Evolutionary conservation across 345 rosid species (phyloP).

Genomic region (Salix udensis): DNA sequence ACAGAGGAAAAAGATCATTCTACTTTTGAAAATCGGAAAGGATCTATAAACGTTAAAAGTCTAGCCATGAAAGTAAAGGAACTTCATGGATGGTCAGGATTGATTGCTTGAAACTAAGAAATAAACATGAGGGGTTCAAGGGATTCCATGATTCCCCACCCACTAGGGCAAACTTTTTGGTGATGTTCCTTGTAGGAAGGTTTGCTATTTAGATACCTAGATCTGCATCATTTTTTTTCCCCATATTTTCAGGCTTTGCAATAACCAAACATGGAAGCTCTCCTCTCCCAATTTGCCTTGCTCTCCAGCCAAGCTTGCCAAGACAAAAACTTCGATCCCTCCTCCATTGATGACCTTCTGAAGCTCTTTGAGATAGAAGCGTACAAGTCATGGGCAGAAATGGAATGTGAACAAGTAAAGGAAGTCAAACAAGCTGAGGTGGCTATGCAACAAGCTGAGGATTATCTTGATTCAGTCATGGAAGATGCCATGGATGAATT

Average conservation of each 20-base stretch:
- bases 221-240: not conserved
- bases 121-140: not conserved
- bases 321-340: conserved; percentile 74
- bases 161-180: not conserved
- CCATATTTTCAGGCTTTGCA: not conserved
- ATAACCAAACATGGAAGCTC: conserved; percentile 61
- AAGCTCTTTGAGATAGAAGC: conserved; percentile 81
- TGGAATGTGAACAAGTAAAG: conserved; percentile 43
- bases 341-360: conserved; percentile 67
- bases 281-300: conserved; percentile 65
- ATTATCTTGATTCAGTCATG: conserved; percentile 64
- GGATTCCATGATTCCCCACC: not conserved
- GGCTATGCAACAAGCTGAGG: conserved; percentile 50
- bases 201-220: not conserved
- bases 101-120: not conserved
- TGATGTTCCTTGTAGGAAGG: not conserved
- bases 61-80: not conserved
- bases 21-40: not conserved
- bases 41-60: not conserved
- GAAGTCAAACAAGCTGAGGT: conserved; percentile 49
- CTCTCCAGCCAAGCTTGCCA: conserved; percentile 64
- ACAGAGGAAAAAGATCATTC: not conserved
- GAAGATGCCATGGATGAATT: conserved; percentile 76
- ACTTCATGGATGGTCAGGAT: not conserved
- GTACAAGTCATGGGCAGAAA: conserved; percentile 74